Evolutionary conservation across 768 basidiomycete species (phyloP).

Genomic region (Pleurotus ostreatus): DNA sequence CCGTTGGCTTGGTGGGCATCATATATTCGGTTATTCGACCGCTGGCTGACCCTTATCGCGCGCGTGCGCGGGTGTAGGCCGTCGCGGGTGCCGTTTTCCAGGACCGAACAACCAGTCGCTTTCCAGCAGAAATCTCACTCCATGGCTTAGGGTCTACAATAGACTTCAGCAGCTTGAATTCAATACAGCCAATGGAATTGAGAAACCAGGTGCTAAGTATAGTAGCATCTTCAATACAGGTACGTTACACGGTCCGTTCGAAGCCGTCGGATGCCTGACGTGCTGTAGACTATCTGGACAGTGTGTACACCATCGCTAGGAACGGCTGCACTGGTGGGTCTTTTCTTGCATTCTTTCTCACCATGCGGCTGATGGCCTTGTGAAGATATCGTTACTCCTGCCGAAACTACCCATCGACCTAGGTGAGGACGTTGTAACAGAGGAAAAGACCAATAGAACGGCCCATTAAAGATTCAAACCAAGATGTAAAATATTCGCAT

Average conservation of each 20-base stretch:
- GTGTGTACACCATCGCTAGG: conserved; percentile 69
- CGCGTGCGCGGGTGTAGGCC: conserved; percentile 40
- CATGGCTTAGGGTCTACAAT: conserved; percentile 42
- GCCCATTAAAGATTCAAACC: not conserved
- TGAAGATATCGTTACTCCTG: conserved; percentile 37
- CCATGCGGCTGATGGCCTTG: conserved; percentile 6
- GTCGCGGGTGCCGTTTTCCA: conserved; percentile 75
- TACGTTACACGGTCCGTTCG: conserved; percentile 21
- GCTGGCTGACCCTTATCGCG: conserved; percentile 14
- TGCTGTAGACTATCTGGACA: conserved; percentile 62
- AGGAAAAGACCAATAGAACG: conserved; percentile 1
- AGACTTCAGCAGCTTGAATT: conserved; percentile 48
- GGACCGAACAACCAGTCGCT: conserved; percentile 38
- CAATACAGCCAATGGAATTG: conserved; percentile 40
- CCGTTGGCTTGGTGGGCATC: conserved; percentile 66
- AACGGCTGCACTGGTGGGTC: conserved; percentile 54
- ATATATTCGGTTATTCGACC: not conserved
- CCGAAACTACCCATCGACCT: conserved; percentile 33
- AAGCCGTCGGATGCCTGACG: conserved; percentile 7
- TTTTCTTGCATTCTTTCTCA: not conserved
- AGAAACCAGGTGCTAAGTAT: conserved; percentile 44
- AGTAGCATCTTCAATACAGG: conserved; percentile 63
- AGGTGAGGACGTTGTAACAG: conserved; percentile 3
- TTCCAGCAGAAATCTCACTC: conserved; percentile 46
- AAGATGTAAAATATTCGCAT: conserved; percentile 1